Evolutionary conservation across 2,329 filamentous ascomycete genomes (phyloP), one percentile per base, ranked within the genome.

Genomic region (Xylaria polymorpha): DNA sequence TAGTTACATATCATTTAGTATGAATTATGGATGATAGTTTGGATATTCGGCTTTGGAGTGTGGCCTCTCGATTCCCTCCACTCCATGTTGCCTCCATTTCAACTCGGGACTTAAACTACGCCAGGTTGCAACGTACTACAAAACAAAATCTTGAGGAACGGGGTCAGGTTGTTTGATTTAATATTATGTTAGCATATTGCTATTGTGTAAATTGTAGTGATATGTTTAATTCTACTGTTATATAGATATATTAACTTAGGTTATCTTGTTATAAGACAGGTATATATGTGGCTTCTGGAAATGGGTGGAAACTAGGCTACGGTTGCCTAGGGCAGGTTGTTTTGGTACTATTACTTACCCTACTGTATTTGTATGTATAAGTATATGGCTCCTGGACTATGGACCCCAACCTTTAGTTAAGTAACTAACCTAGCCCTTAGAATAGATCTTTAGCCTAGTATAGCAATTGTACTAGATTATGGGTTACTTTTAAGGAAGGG

Each of bases 21-120:
- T n/a, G 35, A 58, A 51, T 59, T 39, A 56, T 53, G 50, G 25
- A 32, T 15, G 25, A 32, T 3, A 53, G 50, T 35, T 53, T 53
- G 50, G 25, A 53, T 35, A 35, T 53, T 35, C 25, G 8, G 25
- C n/a, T 35, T n/a, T 9, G 50, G 18, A 7, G 8, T 32, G 25
- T 32, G 4, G 15, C 15, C 25, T 53, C 50, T 35, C 25, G 15
- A n/a, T 51, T 51, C 6, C 25, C n/a, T n/a, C 5, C 25, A 25
- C 48, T 15, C n/a, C 15, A 53, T 53, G n/a, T 51, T 15, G 15
- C 3, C 46, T 32, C 25, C 32, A 12, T 53, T 35, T 32, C 25
- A 14, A n/a, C 48, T 51, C 25, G 2, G 14, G 14, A 32, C 4
- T 12, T n/a, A 35, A 35, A 12, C 25, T 25, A n/a, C 29, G 8